Conservation (phyloP, 2,329 filamentous ascomycete species). For the Tolypocladium inflatum region DNA sequence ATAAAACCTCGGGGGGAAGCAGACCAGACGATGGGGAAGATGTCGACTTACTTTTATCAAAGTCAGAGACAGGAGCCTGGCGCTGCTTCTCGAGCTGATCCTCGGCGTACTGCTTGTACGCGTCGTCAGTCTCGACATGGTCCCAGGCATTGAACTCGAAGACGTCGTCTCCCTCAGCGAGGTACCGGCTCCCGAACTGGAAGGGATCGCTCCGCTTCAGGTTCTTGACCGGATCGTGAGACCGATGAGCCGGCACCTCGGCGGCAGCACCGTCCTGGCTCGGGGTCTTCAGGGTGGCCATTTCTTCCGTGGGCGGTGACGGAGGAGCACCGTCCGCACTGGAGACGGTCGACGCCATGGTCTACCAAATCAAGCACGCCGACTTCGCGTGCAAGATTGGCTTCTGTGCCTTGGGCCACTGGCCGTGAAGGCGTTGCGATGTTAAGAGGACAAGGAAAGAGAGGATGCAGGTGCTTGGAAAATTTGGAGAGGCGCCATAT, state of each 20-base stretch:
- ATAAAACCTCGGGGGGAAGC: constrained; percentile 27
- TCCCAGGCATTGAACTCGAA: constrained; percentile 99
- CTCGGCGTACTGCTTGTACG: constrained; percentile 78
- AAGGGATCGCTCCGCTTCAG: constrained; percentile 88
- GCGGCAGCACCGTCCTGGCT: constrained; percentile 4
- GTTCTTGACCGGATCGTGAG: constrained; percentile 63
- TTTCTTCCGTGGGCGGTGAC: constrained; percentile 10
- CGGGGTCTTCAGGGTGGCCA: constrained; percentile 11
- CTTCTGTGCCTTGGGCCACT: neutral
- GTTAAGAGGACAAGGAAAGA: neutral
- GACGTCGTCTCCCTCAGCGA: constrained; percentile 78
- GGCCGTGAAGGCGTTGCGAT: neutral
- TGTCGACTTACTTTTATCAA: constrained; percentile 64
- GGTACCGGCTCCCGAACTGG: constrained; percentile 82
- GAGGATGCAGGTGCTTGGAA: neutral
- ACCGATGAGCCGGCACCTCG: constrained; percentile 49
- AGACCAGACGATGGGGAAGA: neutral
- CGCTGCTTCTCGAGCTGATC: constrained; percentile 79
- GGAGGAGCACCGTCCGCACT: neutral
- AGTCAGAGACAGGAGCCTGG: constrained; percentile 78
- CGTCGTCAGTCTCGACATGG: constrained; percentile 86
- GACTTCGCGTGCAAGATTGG: neutral
- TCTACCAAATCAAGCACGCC: neutral
- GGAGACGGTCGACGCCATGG: constrained; percentile 1
- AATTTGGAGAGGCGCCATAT: neutral